A percentile compares a stretch with the other conserved stretches of the same genome.
Evolutionary conservation across 768 basidiomycete genomes (phyloP).

Genomic region (Rhizopogon salebrosus): DNA sequence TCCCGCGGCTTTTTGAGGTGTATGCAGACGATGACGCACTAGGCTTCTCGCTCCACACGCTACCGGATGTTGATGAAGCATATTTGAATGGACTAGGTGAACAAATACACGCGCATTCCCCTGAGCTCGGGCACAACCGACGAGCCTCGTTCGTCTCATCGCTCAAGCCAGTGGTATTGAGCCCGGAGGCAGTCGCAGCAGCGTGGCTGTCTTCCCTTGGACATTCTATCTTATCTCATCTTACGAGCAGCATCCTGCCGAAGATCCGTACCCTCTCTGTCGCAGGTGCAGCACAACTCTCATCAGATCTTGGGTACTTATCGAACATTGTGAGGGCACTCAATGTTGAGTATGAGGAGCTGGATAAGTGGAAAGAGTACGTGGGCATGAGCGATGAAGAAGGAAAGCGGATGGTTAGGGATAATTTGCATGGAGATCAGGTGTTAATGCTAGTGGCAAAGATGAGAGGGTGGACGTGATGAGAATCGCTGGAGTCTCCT

Average conservation of each 20-base stretch:
- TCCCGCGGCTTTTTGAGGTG: conserved; percentile 90
- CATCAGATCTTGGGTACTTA: conserved; percentile 84
- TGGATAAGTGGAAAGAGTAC: conserved; percentile 76
- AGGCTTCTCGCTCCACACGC: conserved; percentile 78
- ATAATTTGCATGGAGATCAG: conserved; percentile 16
- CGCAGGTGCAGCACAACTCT: conserved; percentile 76
- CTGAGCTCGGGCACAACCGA: conserved; percentile 30
- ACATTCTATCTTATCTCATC: conserved; percentile 66
- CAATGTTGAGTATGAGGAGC: conserved; percentile 78
- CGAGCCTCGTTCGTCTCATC: conserved; percentile 35
- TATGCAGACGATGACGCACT: conserved; percentile 91
- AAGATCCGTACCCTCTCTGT: conserved; percentile 56
- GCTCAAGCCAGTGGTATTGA: conserved; percentile 35
- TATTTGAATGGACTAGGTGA: conserved; percentile 44
- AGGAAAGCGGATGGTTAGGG: conserved; percentile 17
- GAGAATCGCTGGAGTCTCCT: background rate
- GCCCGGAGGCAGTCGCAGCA: conserved; percentile 78
- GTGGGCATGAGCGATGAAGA: conserved; percentile 55
- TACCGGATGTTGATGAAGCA: conserved; percentile 65
- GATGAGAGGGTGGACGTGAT: conserved; percentile 27
- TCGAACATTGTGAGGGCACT: conserved; percentile 86
- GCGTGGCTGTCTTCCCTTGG: conserved; percentile 94
- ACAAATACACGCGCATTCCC: conserved; percentile 24
- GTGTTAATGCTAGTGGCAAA: conserved; percentile 18
- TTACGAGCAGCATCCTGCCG: conserved; percentile 70